Percentiles rank a stretch among this genome's conserved stretches.
Conservation (phyloP, 1,284 basidiomycete genomes). For the Fomitiporia mediterranea region DNA sequence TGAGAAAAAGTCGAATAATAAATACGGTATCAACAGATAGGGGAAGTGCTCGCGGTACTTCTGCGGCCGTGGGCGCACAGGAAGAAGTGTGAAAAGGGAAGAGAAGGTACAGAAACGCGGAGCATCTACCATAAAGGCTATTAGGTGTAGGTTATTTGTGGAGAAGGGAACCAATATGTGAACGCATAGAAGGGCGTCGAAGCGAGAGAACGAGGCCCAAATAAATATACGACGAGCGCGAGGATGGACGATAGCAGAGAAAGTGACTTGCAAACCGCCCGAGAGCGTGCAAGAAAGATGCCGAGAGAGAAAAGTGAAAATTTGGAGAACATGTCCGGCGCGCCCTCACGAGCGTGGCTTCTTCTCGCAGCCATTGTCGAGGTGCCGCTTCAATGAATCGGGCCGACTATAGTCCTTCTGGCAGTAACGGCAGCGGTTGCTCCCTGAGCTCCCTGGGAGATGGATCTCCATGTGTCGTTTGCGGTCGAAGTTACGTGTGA, state of each 20-base stretch:
- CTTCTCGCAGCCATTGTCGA: conserved; percentile 52
- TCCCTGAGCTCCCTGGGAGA: conserved; percentile 51
- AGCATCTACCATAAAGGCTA: conserved; percentile 3
- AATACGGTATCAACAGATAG: neutral
- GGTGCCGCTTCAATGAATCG: conserved; percentile 52
- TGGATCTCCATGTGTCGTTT: conserved; percentile 77
- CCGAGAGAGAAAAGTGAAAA: neutral
- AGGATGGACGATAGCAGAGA: neutral
- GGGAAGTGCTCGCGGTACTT: neutral
- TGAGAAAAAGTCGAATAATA: neutral
- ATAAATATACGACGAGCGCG: neutral
- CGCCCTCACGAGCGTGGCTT: conserved; percentile 9
- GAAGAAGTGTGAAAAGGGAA: neutral
- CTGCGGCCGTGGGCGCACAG: neutral
- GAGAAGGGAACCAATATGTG: neutral
- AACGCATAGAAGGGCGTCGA: neutral
- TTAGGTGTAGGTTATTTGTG: neutral
- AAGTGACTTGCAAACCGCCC: neutral
- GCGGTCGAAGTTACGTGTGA: conserved; percentile 71
- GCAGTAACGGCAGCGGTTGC: conserved; percentile 64
- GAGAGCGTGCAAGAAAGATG: neutral
- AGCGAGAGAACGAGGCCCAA: neutral
- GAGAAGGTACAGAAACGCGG: neutral
- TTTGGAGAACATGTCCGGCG: neutral
- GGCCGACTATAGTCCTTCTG: conserved; percentile 67